Conservation (phyloP, 2,329 filamentous ascomycete species). For the Phaeosphaeria sp. region DNA sequence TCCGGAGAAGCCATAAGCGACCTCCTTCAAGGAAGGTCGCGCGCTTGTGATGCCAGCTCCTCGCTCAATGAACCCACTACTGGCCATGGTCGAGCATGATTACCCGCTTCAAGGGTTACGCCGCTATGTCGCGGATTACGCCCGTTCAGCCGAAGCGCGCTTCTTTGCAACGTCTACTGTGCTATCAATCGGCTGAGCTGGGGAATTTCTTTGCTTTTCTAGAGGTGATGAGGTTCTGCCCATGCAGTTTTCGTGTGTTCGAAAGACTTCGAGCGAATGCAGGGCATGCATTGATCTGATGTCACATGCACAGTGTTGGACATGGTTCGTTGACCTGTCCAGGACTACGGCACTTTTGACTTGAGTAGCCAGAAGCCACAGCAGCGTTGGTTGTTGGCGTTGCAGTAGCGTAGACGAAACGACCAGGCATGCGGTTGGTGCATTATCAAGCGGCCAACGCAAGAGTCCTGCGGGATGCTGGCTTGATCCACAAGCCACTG, state of each 20-base stretch:
- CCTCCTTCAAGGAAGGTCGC: not conserved
- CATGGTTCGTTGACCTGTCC: not conserved
- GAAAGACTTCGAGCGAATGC: not conserved
- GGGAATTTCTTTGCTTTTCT: not conserved
- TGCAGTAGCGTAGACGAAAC: not conserved
- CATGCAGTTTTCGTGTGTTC: not conserved
- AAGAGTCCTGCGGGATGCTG: not conserved
- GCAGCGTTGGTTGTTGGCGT: not conserved
- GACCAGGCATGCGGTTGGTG: not conserved
- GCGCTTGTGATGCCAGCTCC: not conserved
- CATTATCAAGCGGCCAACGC: not conserved
- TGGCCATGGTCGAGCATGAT: not conserved
- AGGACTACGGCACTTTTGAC: not conserved
- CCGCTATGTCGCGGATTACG: not conserved
- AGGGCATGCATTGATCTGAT: not conserved
- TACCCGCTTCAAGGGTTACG: not conserved
- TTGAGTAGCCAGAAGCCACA: not conserved
- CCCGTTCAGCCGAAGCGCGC: not conserved
- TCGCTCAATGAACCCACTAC: not conserved
- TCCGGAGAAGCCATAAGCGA: not conserved
- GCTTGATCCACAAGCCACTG: not conserved
- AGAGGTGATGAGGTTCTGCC: not conserved
- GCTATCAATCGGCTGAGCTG: not conserved
- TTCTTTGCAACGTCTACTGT: not conserved
- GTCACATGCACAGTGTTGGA: not conserved